Conservation (phyloP, 345 rosid genomes). For the Citrus maxima region DNA sequence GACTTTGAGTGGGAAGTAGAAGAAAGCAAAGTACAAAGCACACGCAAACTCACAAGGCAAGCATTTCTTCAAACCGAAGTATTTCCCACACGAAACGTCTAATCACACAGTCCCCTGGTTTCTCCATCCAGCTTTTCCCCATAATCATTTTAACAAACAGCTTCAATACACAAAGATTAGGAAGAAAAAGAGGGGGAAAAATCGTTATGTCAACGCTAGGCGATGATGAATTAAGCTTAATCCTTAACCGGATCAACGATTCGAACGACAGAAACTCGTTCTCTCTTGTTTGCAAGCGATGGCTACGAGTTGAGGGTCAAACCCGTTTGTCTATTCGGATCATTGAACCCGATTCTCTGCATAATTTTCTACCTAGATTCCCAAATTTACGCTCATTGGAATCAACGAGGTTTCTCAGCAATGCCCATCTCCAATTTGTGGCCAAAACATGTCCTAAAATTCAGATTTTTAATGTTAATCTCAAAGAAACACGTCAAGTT, state of each 20-base stretch:
- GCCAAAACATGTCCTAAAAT: constrained; percentile 33
- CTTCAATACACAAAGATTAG: background rate
- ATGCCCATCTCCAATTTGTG: constrained; percentile 32
- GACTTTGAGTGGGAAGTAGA: background rate
- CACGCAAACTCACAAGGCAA: too few relatives aligned
- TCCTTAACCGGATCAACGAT: constrained; percentile 27
- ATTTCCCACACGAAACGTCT: background rate
- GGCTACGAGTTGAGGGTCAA: constrained; percentile 42
- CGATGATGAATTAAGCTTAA: constrained; percentile 39
- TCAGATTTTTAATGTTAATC: constrained; percentile 27
- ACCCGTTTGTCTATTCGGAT: constrained; percentile 37
- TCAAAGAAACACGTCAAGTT: constrained; percentile 6
- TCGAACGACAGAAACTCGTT: constrained; percentile 24
- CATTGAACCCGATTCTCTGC: constrained; percentile 31
- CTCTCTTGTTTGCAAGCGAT: constrained; percentile 42
- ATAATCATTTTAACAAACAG: background rate
- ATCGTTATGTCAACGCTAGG: constrained; percentile 27
- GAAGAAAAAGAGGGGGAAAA: background rate
- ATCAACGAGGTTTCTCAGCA: constrained; percentile 9
- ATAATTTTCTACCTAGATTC: constrained; percentile 38
- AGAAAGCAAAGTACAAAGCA: background rate
- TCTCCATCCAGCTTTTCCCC: background rate
- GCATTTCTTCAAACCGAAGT: background rate
- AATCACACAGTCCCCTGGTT: background rate
- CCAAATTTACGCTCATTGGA: constrained; percentile 31